These are phyloP conservation scores for Alternaria hordeiaustralica DNA, from an alignment of 2,329 filamentous ascomycete genomes.

Conservation along the genomic window DNA sequence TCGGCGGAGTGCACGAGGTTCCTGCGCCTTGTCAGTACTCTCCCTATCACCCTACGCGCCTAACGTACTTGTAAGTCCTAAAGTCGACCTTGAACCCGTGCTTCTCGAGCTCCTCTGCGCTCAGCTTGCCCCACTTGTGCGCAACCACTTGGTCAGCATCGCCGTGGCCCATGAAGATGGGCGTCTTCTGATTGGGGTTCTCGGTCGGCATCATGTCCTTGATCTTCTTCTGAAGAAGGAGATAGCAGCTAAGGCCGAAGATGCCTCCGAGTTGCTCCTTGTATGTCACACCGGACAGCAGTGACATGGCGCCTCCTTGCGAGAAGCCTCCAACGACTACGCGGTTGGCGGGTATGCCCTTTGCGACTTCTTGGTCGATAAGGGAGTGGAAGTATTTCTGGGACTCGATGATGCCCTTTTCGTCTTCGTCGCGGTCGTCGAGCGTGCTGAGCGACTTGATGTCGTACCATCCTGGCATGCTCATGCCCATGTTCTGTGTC, in stretches of 20 bases:
- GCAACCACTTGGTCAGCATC: constrained; percentile 75
- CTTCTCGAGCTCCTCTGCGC: constrained; percentile 69
- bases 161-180: constrained; percentile 91
- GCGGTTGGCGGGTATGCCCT: constrained; percentile 80
- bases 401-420: constrained; percentile 74
- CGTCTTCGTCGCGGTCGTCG: constrained; percentile 64
- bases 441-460: constrained; percentile 62
- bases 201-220: constrained; percentile 52
- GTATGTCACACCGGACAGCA: constrained; percentile 79
- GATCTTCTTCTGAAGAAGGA: constrained; percentile 73
- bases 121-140: constrained; percentile 71
- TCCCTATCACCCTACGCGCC: too few relatives aligned
- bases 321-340: constrained; percentile 88
- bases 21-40: constrained; percentile 50
- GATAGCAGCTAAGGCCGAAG: constrained; percentile 82
- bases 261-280: constrained; percentile 82
- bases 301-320: constrained; percentile 84
- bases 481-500: constrained; percentile 72
- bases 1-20: constrained; percentile 78
- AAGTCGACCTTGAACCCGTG: constrained; percentile 77
- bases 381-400: constrained; percentile 78
- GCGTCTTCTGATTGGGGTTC: constrained; percentile 74
- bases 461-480: constrained; percentile 89
- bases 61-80: constrained; percentile 72
- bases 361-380: constrained; percentile 79